These are phyloP conservation scores for Danielia reshetovae DNA, from an alignment of 805 yeast genomes.

Conservation along the genomic window DNA sequence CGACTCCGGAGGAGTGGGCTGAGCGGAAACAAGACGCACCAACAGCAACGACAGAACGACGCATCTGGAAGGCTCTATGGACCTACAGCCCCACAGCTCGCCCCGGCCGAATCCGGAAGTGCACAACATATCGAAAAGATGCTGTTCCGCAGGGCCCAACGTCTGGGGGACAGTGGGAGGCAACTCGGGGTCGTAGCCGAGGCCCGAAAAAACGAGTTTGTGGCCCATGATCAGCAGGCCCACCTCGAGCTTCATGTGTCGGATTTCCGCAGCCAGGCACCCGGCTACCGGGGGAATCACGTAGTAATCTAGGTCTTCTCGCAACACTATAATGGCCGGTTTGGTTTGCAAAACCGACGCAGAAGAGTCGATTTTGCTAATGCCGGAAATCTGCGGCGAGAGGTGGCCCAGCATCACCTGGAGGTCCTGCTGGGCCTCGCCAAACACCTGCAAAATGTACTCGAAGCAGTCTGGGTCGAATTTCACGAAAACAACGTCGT, in stretches of 20 bases:
- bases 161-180: conserved; percentile 39
- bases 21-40: conserved; percentile 48
- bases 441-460: conserved; percentile 72
- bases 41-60: conserved; percentile 82
- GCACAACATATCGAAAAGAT: conserved; percentile 90
- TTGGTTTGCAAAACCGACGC: conserved; percentile 68
- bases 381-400: conserved; percentile 32
- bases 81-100: conserved; percentile 83
- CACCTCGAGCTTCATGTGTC: conserved; percentile 64
- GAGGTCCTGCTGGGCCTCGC: conserved; percentile 62
- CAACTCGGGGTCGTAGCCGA: conserved; percentile 48
- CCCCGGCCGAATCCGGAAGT: conserved; percentile 71
- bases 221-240: conserved; percentile 62
- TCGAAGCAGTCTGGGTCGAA: conserved; percentile 84
- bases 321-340: conserved; percentile 85
- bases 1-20: conserved; percentile 38
- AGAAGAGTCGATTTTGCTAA: conserved; percentile 29
- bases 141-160: conserved; percentile 89
- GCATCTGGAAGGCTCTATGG: conserved; percentile 82
- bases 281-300: conserved; percentile 75
- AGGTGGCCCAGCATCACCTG: conserved; percentile 19
- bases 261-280: conserved; percentile 54
- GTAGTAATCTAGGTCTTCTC: conserved; percentile 93
- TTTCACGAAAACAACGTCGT: conserved; percentile 76
- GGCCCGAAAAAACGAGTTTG: conserved; percentile 69